Percentiles rank a stretch among this genome's conserved stretches.
Conservation (phyloP, 495 filamentous ascomycete genomes). For the Aspergillus steynii region DNA sequence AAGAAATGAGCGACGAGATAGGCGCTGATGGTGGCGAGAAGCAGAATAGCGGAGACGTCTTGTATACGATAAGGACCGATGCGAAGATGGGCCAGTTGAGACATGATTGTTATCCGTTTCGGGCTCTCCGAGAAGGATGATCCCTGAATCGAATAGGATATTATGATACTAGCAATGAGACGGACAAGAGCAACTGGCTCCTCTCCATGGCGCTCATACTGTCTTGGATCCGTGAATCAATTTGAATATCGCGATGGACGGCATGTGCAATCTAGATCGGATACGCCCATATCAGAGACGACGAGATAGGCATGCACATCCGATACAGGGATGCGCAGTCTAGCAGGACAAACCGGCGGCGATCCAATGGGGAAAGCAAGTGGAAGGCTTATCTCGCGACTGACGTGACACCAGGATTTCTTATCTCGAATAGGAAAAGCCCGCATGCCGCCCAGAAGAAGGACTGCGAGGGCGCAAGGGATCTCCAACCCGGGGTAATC, state of each 20-base stretch:
- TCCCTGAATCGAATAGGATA: no score
- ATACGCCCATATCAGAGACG: no score
- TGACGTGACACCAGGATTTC: not conserved
- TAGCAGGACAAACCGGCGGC: no score
- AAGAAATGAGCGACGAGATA: not conserved
- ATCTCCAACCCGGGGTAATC: not conserved
- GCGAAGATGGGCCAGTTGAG: not conserved
- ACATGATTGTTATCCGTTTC: not conserved
- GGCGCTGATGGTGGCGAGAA: constrained; percentile 1
- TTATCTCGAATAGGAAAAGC: not conserved
- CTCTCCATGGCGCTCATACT: no score
- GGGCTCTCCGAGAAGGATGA: no score
- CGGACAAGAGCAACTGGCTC: no score
- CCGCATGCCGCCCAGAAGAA: not conserved
- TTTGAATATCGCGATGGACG: no score
- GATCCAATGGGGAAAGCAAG: not conserved
- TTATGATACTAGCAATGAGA: no score
- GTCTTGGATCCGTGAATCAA: no score
- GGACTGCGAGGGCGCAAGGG: not conserved
- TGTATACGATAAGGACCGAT: not conserved
- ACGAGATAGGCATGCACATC: not conserved
- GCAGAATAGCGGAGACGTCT: not conserved
- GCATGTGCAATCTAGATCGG: no score
- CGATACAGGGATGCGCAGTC: not conserved
- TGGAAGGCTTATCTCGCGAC: not conserved